Percentiles rank a stretch among this genome's conserved stretches.
phyloP scores from a whole-genome alignment of 1,139 yeast species.

The Candida glucosophila region DNA sequence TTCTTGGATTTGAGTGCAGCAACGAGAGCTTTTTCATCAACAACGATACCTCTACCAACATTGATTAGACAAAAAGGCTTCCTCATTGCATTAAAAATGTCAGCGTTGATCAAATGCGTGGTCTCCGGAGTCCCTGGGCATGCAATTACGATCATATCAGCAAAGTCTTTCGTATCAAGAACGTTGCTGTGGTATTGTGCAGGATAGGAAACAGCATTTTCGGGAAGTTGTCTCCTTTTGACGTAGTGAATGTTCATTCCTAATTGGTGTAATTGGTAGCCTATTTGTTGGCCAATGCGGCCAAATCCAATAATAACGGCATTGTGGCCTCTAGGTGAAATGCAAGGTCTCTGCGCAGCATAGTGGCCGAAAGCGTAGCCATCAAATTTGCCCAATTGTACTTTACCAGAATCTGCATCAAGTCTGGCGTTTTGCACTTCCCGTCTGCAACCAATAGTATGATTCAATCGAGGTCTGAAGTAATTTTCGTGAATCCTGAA shows the following conservation, averaged over 20 bases:
- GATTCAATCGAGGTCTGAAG: slow-evolving; percentile 19
- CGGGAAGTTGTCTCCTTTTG: slow-evolving; percentile 43
- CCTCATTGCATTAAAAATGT: slow-evolving; percentile 38
- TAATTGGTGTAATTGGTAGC: slow-evolving; percentile 42
- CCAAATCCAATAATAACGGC: slow-evolving; percentile 77
- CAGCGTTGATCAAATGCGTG: slow-evolving; percentile 41
- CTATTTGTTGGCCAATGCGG: slow-evolving; percentile 62
- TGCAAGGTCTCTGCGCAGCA: slow-evolving; percentile 24
- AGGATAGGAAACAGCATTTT: slow-evolving; percentile 32
- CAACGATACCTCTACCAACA: slow-evolving; percentile 66
- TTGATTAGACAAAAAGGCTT: slow-evolving; percentile 60
- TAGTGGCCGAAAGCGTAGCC: slow-evolving; percentile 43
- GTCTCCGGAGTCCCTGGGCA: slow-evolving; percentile 63
- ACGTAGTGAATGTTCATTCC: slow-evolving; percentile 65
- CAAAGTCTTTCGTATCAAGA: slow-evolving; percentile 21
- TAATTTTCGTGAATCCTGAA: slow-evolving; percentile 41
- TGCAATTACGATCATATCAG: slow-evolving; percentile 58
- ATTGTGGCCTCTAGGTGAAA: slow-evolving; percentile 48
- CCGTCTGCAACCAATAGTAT: slow-evolving; percentile 36
- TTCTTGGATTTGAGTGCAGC: slow-evolving; percentile 61
- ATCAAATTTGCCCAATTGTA: slow-evolving; percentile 14
- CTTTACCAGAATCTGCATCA: slow-evolving; percentile 27
- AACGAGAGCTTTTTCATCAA: slow-evolving; percentile 67
- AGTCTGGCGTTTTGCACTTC: slow-evolving; percentile 26
- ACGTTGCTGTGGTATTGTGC: slow-evolving; percentile 37